Conservation (phyloP, 768 basidiomycete genomes). For the Russula compacta region DNA sequence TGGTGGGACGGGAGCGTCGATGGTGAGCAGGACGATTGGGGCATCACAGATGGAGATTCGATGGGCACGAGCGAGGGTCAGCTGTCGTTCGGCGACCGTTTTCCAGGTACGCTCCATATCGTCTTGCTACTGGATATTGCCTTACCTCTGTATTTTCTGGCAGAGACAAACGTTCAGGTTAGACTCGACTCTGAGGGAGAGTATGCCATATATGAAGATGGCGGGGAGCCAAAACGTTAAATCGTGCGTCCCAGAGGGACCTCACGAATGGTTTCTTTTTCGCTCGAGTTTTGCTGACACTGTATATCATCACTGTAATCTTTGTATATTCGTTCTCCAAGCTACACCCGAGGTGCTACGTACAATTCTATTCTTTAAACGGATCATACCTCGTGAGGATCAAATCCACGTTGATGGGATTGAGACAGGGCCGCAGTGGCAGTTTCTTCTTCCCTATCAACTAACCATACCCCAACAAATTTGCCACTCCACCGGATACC, state of each 20-base stretch:
- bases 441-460: slow-evolving; percentile 32
- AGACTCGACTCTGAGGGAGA: slow-evolving; percentile 17
- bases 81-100: slow-evolving; percentile 8
- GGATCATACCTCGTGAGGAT: background rate
- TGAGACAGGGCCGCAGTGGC: slow-evolving; percentile 22
- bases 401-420: background rate
- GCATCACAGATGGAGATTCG: slow-evolving; percentile 19
- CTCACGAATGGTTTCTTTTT: background rate
- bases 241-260: background rate
- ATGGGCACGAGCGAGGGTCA: slow-evolving; percentile 20
- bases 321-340: slow-evolving; percentile 2
- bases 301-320: slow-evolving; percentile 10
- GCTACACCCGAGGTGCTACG: background rate
- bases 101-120: background rate
- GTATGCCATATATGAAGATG: slow-evolving; percentile 16
- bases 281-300: background rate
- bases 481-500: slow-evolving; percentile 73
- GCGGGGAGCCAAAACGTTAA: slow-evolving; percentile 3
- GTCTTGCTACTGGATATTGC: background rate
- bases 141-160: background rate
- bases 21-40: slow-evolving; percentile 10
- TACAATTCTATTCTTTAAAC: background rate
- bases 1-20: slow-evolving; percentile 15
- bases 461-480: slow-evolving; percentile 54
- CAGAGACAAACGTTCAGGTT: slow-evolving; percentile 15